Evolutionary conservation across 768 basidiomycete species (phyloP), one percentile per base, ranked within the genome.

Genomic region (Kwoniella heveanensis): DNA sequence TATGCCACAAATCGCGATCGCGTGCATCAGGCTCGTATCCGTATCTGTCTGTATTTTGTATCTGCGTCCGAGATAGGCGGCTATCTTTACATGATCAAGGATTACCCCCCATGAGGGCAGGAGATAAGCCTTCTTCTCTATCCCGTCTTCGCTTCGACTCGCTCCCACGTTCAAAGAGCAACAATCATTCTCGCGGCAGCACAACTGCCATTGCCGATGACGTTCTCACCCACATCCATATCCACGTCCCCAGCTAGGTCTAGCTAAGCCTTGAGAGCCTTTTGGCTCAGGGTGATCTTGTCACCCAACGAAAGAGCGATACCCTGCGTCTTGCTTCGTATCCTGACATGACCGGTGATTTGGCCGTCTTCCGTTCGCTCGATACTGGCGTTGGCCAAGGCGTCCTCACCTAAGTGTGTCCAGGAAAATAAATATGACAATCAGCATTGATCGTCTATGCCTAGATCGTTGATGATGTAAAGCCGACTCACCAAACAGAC

Each of bases 311-410:
- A 91, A 65, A 97, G 83, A 1, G 95, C 95, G 65, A 98, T 97
- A 57, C 95, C 95, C 79, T 98, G 95, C 24, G 95, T 97, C 83
- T 98, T 97, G 77, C 91, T 92, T 62, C 95, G 86, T 76, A 98
- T 97, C 55, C 95, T 87, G 9, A 98, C 92, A 80, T 98, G 94
- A 0, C 95, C 95, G 15, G 88, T 88, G 61, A 98, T 88, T 5
- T 84, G 85, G 0, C 92, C 92, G 59, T 82, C 83, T 60, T 92
- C 90, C 48, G 89, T 88, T 72, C 89, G 85, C 78, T 99, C 95
- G 65, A 99, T 87, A 65, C 90, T 91, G 68, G 97, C 81, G 79
- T 99, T 99, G 52, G 95, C 95, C 26, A 99, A 81, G 0, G 95
- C 95, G 74, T 98, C 95, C 81, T 99, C 95, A 61, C 92, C 91